Percentiles rank a stretch among this genome's conserved stretches.
These are phyloP conservation scores for Quercus aquifolioides DNA, from an alignment of 306 rosid genomes.

Conservation along the genomic window DNA sequence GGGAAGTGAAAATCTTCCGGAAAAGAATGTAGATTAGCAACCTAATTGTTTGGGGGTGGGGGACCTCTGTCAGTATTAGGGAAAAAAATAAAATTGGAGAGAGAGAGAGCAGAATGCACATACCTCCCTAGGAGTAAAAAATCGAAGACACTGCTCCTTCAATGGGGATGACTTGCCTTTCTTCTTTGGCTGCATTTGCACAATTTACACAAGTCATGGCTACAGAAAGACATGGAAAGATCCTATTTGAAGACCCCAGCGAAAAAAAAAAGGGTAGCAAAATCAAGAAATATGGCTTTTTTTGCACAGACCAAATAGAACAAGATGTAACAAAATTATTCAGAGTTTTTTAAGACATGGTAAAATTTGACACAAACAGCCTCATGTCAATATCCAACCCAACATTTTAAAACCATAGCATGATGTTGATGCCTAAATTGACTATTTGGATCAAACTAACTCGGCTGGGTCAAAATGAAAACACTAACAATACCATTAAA, in stretches of 20 bases:
- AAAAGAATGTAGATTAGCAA: conserved; percentile 81
- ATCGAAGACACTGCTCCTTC: conserved; percentile 75
- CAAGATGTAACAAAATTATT: background rate
- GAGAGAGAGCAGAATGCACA: conserved; percentile 7
- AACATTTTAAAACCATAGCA: background rate
- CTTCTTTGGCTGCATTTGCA: conserved; percentile 56
- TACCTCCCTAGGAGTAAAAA: conserved; percentile 92
- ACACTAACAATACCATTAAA: background rate
- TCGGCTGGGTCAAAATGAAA: background rate
- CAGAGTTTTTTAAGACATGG: background rate
- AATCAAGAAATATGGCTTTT: background rate
- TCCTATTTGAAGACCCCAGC: background rate
- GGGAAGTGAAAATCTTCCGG: conserved; percentile 84
- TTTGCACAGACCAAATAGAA: background rate
- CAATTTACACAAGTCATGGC: conserved; percentile 10
- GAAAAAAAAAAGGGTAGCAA: too few relatives aligned
- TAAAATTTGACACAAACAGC: background rate
- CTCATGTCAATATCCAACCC: background rate
- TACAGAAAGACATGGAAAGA: background rate
- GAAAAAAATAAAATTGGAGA: background rate
- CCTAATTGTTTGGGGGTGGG: conserved; percentile 34
- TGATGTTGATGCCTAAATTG: background rate
- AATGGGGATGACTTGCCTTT: conserved; percentile 63
- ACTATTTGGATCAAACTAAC: background rate
- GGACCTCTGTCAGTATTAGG: background rate